Evolutionary conservation across 1,284 basidiomycete species (phyloP), one percentile per base, ranked within the genome.

Genomic region (Ganoderma lucidum): DNA sequence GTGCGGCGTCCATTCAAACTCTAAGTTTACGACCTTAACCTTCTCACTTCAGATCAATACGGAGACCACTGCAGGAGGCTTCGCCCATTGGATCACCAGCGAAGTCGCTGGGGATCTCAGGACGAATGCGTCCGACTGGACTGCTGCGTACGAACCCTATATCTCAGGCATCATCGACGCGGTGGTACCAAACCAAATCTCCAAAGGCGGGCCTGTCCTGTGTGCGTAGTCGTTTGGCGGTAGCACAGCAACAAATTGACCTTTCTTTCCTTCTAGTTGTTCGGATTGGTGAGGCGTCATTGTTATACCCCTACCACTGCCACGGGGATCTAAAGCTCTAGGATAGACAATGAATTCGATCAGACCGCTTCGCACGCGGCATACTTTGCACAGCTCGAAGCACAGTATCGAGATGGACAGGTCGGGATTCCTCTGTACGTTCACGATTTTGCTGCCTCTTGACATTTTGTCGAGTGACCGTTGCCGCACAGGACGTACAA

Each of bases 21-120:
- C 35, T n/a, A 12, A 6, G 19, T n/a, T 6, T 14, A 15, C 6
- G 14, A 30, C 12, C n/a, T 9, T n/a, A n/a, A 41, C 10, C 9
- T 23, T 6, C 37, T 9, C 51, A 6, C 17, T 32, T 30, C 91
- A 94, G 77, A 94, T 94, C 81, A 93, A 93, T 72, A 91, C 92
- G 0, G 94, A 96, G 79, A 93, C 92, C 0, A 90, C 91, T 0
- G 93, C 91, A 2, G 93, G 93, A 28, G 93, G 93, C 1, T 88
- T 94, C 69, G 87, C 93, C 0, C 91, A 93, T 70, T 95, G 93
- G 94, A 83, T 88, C 17, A 93, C 91, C 1, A 85, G 88, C 14
- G 86, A 90, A 74, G 87, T 93, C 17, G 85, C 88, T 5, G 91
- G 90, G 2, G 82, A 82, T 56, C 82, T 95, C 28, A 86, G 94